These are phyloP conservation scores for Penicillium tannophilum DNA, from an alignment of 495 filamentous ascomycete species.

Conservation along the genomic window DNA sequence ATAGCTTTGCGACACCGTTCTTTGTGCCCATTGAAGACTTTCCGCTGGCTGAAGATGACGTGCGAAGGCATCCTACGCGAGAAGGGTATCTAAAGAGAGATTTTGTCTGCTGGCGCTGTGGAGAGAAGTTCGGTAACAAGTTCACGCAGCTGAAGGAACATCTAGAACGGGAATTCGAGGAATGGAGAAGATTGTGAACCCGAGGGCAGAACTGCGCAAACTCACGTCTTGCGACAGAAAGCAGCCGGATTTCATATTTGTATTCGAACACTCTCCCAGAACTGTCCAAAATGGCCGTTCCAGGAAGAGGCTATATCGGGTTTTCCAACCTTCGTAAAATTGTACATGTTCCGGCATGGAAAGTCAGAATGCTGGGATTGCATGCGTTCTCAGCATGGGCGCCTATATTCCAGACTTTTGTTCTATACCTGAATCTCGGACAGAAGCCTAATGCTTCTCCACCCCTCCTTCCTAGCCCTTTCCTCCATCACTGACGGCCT, in stretches of 20 bases:
- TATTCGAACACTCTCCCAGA: constrained; percentile 10
- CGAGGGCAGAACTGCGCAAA: constrained; percentile 8
- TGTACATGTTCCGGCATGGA: constrained; percentile 36
- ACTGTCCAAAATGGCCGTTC: constrained; percentile 9
- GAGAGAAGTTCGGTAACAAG: constrained; percentile 66
- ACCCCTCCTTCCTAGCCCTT: constrained; percentile 1
- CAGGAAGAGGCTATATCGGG: constrained; percentile 7
- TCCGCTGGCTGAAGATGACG: constrained; percentile 66
- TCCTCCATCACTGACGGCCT: constrained; percentile 2
- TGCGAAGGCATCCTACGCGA: constrained; percentile 53
- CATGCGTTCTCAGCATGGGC: constrained; percentile 35
- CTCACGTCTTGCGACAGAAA: constrained; percentile 14
- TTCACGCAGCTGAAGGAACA: constrained; percentile 79
- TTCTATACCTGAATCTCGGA: constrained; percentile 11
- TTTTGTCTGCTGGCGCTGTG: constrained; percentile 86
- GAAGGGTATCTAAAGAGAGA: constrained; percentile 62
- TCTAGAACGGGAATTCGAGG: constrained; percentile 76
- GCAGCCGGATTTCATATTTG: constrained; percentile 17
- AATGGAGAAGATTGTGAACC: constrained; percentile 71
- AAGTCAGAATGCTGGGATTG: constrained; percentile 9
- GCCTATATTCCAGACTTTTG: constrained; percentile 1
- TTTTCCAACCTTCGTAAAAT: constrained; percentile 15
- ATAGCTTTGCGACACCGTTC: constrained; percentile 87
- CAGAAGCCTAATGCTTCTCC: constrained; percentile 12
- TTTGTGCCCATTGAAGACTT: constrained; percentile 81